Conservation (phyloP, 2,329 filamentous ascomycete species). For the Trichoderma oligosporum region DNA sequence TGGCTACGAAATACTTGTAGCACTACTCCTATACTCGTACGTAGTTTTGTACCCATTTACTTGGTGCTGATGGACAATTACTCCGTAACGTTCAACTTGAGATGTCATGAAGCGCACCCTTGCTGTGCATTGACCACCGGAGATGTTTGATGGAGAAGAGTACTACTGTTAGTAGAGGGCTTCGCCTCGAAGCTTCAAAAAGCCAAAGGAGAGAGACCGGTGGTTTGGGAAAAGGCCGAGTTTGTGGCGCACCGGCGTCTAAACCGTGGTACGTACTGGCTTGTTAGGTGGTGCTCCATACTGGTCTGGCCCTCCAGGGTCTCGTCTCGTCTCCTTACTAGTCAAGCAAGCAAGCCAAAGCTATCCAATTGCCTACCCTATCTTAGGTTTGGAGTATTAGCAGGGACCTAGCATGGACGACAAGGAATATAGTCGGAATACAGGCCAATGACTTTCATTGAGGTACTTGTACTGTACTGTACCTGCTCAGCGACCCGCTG, state of each 20-base stretch:
- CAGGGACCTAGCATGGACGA: background rate
- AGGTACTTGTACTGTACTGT: background rate
- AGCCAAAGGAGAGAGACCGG: conserved; percentile 1
- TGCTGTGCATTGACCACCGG: background rate
- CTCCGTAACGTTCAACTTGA: conserved; percentile 6
- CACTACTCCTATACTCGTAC: too few species aligned
- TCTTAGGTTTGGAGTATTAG: too few species aligned
- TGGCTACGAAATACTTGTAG: too few species aligned
- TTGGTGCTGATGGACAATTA: background rate
- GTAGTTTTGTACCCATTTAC: too few species aligned
- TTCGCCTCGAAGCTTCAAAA: conserved; percentile 5
- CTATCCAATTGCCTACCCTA: too few species aligned
- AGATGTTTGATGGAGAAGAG: background rate
- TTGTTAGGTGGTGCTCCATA: too few species aligned
- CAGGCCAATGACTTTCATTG: too few species aligned
- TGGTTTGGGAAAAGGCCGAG: background rate
- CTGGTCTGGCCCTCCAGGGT: background rate
- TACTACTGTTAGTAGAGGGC: conserved; percentile 9
- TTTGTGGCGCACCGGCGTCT: background rate
- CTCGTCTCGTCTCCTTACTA: too few species aligned
- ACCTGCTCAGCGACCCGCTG: background rate
- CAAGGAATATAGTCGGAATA: background rate
- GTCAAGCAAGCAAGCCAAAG: too few species aligned
- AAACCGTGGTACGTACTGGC: background rate
- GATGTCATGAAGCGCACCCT: background rate